A percentile compares a stretch with the other conserved stretches of the same genome.
phyloP scores from a whole-genome alignment of 108 stramenopile genomes.

The Cyclotella atomus region DNA sequence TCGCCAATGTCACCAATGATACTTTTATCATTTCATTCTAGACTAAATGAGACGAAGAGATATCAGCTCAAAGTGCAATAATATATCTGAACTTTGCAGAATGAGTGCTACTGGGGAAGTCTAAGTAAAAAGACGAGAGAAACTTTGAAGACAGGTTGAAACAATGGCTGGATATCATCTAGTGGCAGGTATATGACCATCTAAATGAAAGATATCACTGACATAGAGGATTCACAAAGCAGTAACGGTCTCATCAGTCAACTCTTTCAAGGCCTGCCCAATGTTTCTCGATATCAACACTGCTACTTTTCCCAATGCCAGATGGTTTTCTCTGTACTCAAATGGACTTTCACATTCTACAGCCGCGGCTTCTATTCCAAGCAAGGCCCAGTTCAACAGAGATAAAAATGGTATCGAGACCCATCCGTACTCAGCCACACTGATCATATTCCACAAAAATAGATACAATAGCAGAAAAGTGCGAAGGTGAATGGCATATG shows the following conservation, averaged over 20 bases:
- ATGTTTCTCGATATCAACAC: conserved; percentile 28
- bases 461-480: conserved; percentile 71
- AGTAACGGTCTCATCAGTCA: conserved; percentile 17
- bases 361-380: conserved; percentile 54
- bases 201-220: too few species aligned
- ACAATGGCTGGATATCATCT: too few species aligned
- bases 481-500: conserved; percentile 72
- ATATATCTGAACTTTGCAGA: too few species aligned
- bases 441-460: conserved; percentile 44
- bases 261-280: conserved; percentile 34
- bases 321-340: conserved; percentile 39
- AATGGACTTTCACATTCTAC: conserved; percentile 58
- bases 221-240: too few species aligned
- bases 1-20: too few species aligned
- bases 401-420: conserved; percentile 37
- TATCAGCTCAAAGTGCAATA: too few species aligned
- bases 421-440: conserved; percentile 49
- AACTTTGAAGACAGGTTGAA: too few species aligned
- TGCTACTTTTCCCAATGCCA: conserved; percentile 44
- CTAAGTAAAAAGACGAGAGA: too few species aligned
- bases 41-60: too few species aligned
- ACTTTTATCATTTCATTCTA: too few species aligned
- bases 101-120: too few species aligned
- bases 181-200: too few species aligned
- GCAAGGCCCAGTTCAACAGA: conserved; percentile 37